phyloP scores from a whole-genome alignment of 805 yeast genomes.

The Ogataea kodamae region DNA sequence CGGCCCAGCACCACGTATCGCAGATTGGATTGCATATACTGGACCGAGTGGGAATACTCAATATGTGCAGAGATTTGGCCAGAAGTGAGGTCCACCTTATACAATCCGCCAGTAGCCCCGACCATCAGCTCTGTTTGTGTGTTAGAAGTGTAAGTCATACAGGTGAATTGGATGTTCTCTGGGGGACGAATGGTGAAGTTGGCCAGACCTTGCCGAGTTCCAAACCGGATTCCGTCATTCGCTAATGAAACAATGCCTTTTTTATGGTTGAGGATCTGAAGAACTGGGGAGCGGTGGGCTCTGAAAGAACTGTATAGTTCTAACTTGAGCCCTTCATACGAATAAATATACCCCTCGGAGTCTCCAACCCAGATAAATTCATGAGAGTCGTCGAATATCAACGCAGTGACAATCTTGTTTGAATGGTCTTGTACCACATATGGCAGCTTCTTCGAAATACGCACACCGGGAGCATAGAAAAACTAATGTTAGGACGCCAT shows the following conservation, averaged over 20 bases:
- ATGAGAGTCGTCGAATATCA: slow-evolving; percentile 63
- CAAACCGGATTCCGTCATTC: slow-evolving; percentile 46
- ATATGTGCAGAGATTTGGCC: slow-evolving; percentile 35
- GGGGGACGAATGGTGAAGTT: slow-evolving; percentile 32
- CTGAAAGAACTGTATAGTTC: slow-evolving; percentile 55
- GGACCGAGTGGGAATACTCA: slow-evolving; percentile 43
- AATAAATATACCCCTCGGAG: slow-evolving; percentile 46
- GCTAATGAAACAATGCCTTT: slow-evolving; percentile 60
- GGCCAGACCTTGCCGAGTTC: slow-evolving; percentile 55
- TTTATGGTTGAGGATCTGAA: slow-evolving; percentile 50
- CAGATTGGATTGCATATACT: slow-evolving; percentile 46
- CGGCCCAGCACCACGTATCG: slow-evolving; percentile 59
- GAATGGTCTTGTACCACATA: slow-evolving; percentile 18
- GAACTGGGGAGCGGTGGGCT: slow-evolving; percentile 49
- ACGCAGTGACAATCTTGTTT: slow-evolving; percentile 26
- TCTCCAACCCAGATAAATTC: slow-evolving; percentile 89
- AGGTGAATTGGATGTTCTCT: slow-evolving; percentile 30
- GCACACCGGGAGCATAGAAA: slow-evolving; percentile 29
- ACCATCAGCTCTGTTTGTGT: slow-evolving; percentile 43
- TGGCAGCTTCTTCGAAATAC: slow-evolving; percentile 24
- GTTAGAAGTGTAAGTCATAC: slow-evolving; percentile 41
- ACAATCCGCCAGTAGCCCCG: slow-evolving; percentile 35
- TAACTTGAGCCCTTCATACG: slow-evolving; percentile 44
- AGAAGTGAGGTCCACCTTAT: slow-evolving; percentile 41
- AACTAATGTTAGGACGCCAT: slow-evolving; percentile 24